Conservation (phyloP, 768 basidiomycete species). For the Megacollybia marginata region DNA sequence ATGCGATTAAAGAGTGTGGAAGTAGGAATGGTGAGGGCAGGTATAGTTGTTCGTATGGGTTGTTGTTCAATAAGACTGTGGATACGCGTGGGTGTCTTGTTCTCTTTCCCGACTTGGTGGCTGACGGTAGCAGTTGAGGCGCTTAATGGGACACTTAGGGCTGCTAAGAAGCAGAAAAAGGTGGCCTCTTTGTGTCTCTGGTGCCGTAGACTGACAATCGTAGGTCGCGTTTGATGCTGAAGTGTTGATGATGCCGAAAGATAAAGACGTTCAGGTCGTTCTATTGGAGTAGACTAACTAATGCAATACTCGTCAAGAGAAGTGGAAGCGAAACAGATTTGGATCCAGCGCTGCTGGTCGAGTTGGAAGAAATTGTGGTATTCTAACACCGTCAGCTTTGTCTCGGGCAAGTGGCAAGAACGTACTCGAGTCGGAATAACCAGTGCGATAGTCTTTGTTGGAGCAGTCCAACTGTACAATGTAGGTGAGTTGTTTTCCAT, state of each 20-base stretch:
- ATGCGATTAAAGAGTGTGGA: slow-evolving; percentile 37
- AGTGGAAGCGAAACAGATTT: too few relatives aligned
- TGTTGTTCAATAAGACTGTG: slow-evolving; percentile 40
- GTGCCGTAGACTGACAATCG: neutral
- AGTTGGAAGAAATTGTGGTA: too few relatives aligned
- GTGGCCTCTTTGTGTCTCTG: slow-evolving; percentile 12
- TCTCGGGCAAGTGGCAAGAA: too few relatives aligned
- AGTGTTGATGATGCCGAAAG: slow-evolving; percentile 42
- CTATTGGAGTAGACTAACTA: too few relatives aligned
- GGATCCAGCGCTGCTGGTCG: too few relatives aligned
- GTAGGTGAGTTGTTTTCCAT: too few relatives aligned
- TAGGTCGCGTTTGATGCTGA: slow-evolving; percentile 39
- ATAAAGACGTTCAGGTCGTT: slow-evolving; percentile 38
- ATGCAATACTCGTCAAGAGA: too few relatives aligned
- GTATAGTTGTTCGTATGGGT: slow-evolving; percentile 30
- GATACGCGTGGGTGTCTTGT: slow-evolving; percentile 29
- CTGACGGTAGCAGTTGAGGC: slow-evolving; percentile 32
- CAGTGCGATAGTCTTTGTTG: too few relatives aligned
- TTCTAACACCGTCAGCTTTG: too few relatives aligned
- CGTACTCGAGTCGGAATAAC: too few relatives aligned
- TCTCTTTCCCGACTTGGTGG: neutral
- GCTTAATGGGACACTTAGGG: slow-evolving; percentile 38
- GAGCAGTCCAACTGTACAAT: too few relatives aligned
- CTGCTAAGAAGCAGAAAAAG: slow-evolving; percentile 40
- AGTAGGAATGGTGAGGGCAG: slow-evolving; percentile 29